A percentile compares a stretch with the other conserved stretches of the same genome.
phyloP scores from a whole-genome alignment of 139 green algal genomes.

The Mesotaenium endlicherianum region DNA sequence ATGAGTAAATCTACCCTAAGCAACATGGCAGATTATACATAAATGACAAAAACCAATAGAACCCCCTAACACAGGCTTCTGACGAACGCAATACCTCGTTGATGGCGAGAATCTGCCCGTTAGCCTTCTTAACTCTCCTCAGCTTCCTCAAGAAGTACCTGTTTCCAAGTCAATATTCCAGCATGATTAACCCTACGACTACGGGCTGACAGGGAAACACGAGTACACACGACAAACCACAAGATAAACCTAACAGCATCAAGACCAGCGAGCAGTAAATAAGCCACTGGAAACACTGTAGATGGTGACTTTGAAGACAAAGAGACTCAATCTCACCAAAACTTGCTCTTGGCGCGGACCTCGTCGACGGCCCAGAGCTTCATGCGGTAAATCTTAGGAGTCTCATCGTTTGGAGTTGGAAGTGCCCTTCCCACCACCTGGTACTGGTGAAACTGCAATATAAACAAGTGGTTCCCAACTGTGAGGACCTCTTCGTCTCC shows the following conservation, averaged over 20 bases:
- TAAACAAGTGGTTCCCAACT: too few species aligned
- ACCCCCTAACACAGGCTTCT: too few species aligned
- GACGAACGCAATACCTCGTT: conserved; percentile 96
- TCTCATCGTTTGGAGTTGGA: conserved; percentile 81
- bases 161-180: conserved; percentile 21
- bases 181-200: not conserved
- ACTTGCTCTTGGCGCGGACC: conserved; percentile 94
- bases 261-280: too few species aligned
- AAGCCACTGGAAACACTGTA: too few species aligned
- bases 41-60: too few species aligned
- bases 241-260: too few species aligned
- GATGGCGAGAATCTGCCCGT: conserved; percentile 93
- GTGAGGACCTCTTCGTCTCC: too few species aligned
- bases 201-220: not conserved
- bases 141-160: conserved; percentile 98
- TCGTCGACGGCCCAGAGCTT: conserved; percentile 96
- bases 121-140: conserved; percentile 97
- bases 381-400: conserved; percentile 95
- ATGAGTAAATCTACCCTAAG: too few species aligned
- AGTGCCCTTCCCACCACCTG: conserved; percentile 96
- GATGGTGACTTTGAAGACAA: too few species aligned
- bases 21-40: too few species aligned
- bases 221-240: too few species aligned
- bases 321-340: conserved; percentile 76
- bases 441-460: conserved; percentile 93